Evolutionary conservation across 257 asterid genomes (phyloP).

Genomic region (Solanum tacnaense): DNA sequence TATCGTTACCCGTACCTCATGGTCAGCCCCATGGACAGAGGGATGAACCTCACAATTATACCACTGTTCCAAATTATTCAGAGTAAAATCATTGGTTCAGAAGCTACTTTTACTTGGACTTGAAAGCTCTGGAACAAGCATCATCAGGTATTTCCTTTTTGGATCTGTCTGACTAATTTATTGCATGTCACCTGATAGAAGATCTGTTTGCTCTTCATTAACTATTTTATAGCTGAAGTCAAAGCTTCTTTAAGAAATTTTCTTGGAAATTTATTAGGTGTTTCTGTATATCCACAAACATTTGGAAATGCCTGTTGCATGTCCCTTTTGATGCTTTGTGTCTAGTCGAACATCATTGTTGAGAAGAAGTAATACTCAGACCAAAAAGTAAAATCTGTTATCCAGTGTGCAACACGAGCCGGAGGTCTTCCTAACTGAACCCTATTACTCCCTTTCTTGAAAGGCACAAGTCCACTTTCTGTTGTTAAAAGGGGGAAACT

Average conservation of each 20-base stretch:
- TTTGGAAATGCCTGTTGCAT: not conserved
- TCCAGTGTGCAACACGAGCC: not conserved
- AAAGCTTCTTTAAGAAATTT: not conserved
- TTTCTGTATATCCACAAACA: not conserved
- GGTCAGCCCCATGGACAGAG: too few relatives aligned
- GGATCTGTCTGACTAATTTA: not conserved
- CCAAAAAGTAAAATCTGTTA: not conserved
- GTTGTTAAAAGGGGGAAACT: not conserved
- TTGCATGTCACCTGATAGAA: not conserved
- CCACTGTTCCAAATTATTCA: conserved; percentile 26
- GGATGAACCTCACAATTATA: too few relatives aligned
- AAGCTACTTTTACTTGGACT: conserved; percentile 73
- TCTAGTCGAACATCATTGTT: not conserved
- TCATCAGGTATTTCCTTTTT: conserved; percentile 51
- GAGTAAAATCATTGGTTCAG: conserved; percentile 61
- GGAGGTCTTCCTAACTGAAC: not conserved
- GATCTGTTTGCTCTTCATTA: not conserved
- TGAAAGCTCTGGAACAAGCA: conserved; percentile 78
- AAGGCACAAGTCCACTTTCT: not conserved
- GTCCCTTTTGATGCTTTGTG: not conserved
- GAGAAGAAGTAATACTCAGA: not conserved
- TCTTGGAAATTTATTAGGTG: too few relatives aligned
- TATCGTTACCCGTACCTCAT: conserved; percentile 18
- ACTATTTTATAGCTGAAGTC: not conserved
- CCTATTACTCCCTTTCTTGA: not conserved